Evolutionary conservation across 805 yeast genomes (phyloP).

Genomic region (Wickerhamiella vanderwaltii): DNA sequence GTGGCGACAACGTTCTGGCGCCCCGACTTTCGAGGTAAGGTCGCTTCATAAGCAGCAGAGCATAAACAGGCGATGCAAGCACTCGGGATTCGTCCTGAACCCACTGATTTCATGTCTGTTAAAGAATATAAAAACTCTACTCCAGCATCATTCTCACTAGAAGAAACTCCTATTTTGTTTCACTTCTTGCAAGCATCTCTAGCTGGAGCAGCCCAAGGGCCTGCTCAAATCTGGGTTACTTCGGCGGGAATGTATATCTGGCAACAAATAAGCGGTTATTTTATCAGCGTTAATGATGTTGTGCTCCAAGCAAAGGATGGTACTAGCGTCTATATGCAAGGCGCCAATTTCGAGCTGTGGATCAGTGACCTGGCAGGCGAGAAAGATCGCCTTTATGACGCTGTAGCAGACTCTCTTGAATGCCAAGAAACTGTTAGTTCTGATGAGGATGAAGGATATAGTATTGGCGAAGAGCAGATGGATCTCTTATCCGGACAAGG

Average conservation of each 20-base stretch:
- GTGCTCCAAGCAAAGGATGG: conserved; percentile 23
- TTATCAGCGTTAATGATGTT: conserved; percentile 20
- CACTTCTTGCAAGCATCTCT: conserved; percentile 11
- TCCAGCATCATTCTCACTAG: conserved; percentile 27
- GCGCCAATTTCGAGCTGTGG: conserved; percentile 12
- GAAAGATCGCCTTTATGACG: conserved; percentile 4
- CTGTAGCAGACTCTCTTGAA: conserved; percentile 10
- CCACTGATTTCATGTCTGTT: conserved; percentile 21
- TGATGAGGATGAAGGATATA: conserved; percentile 3
- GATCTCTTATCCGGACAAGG: conserved; percentile 14
- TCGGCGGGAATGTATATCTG: conserved; percentile 23
- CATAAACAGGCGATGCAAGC: conserved; percentile 16
- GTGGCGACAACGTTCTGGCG: too few species aligned
- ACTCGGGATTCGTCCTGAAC: conserved; percentile 14
- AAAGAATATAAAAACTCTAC: conserved; percentile 25
- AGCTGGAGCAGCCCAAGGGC: conserved; percentile 8
- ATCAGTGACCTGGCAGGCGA: not conserved
- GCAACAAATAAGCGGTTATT: conserved; percentile 17
- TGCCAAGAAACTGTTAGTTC: not conserved
- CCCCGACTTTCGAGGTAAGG: too few species aligned
- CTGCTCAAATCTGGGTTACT: conserved; percentile 19
- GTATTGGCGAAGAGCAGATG: conserved; percentile 1
- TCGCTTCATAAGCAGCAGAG: too few species aligned
- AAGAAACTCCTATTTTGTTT: conserved; percentile 26
- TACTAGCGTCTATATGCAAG: conserved; percentile 19